phyloP scores from a whole-genome alignment of 768 basidiomycete genomes.

The Tulasnella sp. region DNA sequence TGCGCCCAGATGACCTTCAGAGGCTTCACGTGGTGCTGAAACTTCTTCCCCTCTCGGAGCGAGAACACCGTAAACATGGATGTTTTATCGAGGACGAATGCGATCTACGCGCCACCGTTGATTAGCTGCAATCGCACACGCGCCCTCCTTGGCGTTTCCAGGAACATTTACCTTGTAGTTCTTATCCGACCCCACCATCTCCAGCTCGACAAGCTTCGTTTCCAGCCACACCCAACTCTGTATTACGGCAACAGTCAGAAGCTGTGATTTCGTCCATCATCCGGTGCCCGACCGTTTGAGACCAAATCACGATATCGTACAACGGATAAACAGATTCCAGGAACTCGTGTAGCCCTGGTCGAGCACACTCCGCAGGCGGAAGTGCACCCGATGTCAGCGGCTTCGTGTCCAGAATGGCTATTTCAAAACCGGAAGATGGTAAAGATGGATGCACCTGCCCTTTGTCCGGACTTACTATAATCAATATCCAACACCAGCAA shows the following conservation, averaged over 20 bases:
- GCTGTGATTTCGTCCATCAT: background rate
- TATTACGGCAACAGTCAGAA: constrained; percentile 13
- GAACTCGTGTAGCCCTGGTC: constrained; percentile 84
- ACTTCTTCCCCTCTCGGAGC: constrained; percentile 69
- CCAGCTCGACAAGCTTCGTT: constrained; percentile 68
- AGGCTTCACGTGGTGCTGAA: constrained; percentile 80
- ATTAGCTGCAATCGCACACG: constrained; percentile 32
- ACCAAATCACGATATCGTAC: constrained; percentile 93
- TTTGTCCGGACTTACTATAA: constrained; percentile 61
- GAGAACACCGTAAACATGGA: constrained; percentile 89
- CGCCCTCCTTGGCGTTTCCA: background rate
- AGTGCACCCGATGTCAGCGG: constrained; percentile 80
- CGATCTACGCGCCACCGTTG: constrained; percentile 38
- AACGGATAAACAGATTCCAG: constrained; percentile 75
- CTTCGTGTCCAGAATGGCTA: constrained; percentile 84
- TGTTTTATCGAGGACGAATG: constrained; percentile 77
- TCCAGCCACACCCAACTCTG: constrained; percentile 37
- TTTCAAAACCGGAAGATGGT: constrained; percentile 9
- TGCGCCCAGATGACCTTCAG: constrained; percentile 87
- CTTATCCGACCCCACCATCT: constrained; percentile 71
- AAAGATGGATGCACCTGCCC: constrained; percentile 33
- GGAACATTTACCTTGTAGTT: constrained; percentile 63
- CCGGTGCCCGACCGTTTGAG: constrained; percentile 38
- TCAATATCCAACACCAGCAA: constrained; percentile 87
- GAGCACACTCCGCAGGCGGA: constrained; percentile 77